Evolutionary conservation across 176 grass and related monocot species (phyloP), one percentile per base, ranked within the genome.

Genomic region (Juncus effusus): DNA sequence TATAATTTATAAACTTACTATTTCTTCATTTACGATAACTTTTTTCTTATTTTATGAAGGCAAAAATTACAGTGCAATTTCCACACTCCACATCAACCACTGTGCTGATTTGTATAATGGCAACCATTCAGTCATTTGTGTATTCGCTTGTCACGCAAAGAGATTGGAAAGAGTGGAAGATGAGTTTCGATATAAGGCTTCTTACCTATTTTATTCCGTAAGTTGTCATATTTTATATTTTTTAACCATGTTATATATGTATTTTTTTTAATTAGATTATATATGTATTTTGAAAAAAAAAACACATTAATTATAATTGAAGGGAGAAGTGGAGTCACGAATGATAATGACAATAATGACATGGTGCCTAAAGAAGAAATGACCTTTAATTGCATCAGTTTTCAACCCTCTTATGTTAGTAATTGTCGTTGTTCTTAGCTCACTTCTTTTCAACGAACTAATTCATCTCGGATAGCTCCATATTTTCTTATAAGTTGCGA

Each of bases 381-480:
- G 94, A 0, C 94, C 94, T 0, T 56, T 93, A 2, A 92, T 88
- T 78, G 88, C 82, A 5, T 96, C 87, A 15, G 68, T 84, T 4
- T 96, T 96, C 70, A 96, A 82, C 67, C 94, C 94, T 60, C 63
- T 99, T 4, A 87, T 87, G 73, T 83, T 93, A 11, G 42, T 99
- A 0, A 61, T 93, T 2, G 94, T 93, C 2, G 88, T 85, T 2
- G 19, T 87, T 13, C 62, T 99, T 3, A 76, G 88, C 54, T 89
- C 88, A 1, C 76, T 99, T 2, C 85, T 93, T n/a, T 80, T 99
- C 4, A 78, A 53, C 28, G 88, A 99, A 77, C 66, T 62, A 67
- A 50, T 99, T 16, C 76, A 99, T 61, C 74, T 99, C 16, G 94
- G 88, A 60, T 77, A 66, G 80, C 83, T 65, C 40, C 19, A 28